A percentile compares a stretch with the other conserved stretches of the same genome.
Conservation (phyloP, 768 basidiomycete genomes). For the Amanita pseudoporphyria region DNA sequence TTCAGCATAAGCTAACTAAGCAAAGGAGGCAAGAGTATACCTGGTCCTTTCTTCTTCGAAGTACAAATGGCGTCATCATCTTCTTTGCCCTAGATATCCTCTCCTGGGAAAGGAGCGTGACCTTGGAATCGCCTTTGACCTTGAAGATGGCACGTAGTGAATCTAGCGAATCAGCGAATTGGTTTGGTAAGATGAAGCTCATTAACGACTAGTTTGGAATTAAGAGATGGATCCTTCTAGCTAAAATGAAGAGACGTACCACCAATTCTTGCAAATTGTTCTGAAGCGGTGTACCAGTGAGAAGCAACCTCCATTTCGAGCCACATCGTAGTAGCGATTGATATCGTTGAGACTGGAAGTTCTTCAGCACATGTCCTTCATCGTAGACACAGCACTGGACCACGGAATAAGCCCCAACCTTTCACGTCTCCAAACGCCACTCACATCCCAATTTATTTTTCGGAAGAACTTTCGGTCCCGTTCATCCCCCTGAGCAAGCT, state of each 20-base stretch:
- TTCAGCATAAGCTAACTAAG: background rate
- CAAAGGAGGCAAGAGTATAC: constrained; percentile 23
- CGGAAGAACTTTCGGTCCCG: constrained; percentile 92
- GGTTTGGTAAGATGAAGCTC: constrained; percentile 93
- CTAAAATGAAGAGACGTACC: constrained; percentile 35
- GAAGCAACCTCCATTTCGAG: constrained; percentile 81
- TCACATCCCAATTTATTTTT: constrained; percentile 84
- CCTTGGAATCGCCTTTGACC: constrained; percentile 85
- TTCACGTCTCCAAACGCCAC: constrained; percentile 20
- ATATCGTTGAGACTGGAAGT: constrained; percentile 96
- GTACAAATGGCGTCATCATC: constrained; percentile 99
- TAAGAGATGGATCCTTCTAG: background rate
- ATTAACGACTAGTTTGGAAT: constrained; percentile 69
- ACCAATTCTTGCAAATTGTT: constrained; percentile 87
- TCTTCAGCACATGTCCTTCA: constrained; percentile 96
- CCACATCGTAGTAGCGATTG: constrained; percentile 77
- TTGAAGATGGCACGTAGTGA: constrained; percentile 93
- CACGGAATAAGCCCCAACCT: constrained; percentile 2
- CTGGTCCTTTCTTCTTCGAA: constrained; percentile 95
- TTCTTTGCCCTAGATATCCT: constrained; percentile 93
- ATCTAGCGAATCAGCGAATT: constrained; percentile 70
- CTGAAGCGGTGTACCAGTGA: constrained; percentile 94
- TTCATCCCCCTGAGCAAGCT: constrained; percentile 83
- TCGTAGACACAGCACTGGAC: constrained; percentile 86
- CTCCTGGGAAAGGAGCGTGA: constrained; percentile 82